A percentile compares a stretch with the other conserved stretches of the same genome.
Evolutionary conservation across 1,284 basidiomycete genomes (phyloP).

Genomic region (Naganishia sp.): DNA sequence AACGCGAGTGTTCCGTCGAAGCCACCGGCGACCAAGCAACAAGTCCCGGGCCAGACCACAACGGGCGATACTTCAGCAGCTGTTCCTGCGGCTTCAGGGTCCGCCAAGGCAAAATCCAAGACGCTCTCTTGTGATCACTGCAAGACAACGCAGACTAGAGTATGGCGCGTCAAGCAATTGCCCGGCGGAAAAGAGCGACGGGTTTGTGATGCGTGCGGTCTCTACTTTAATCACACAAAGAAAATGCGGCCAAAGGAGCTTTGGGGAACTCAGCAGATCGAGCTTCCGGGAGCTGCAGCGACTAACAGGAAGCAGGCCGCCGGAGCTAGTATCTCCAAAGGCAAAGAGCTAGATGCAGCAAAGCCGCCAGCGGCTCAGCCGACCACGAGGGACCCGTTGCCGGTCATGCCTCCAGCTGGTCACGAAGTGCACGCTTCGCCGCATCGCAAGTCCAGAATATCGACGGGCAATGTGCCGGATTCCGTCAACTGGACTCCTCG

Average conservation of each 20-base stretch:
- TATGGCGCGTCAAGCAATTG: constrained; percentile 33
- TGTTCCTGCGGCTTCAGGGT: not conserved
- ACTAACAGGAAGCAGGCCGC: constrained; percentile 18
- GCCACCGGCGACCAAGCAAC: not conserved
- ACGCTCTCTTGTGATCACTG: constrained; percentile 33
- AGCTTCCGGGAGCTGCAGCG: constrained; percentile 23
- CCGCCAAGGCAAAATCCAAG: not conserved
- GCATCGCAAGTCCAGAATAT: constrained; percentile 10
- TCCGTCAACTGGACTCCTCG: constrained; percentile 30
- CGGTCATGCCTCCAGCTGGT: not conserved
- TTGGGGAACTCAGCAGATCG: constrained; percentile 30
- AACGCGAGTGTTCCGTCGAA: not conserved
- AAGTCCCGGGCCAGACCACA: not conserved
- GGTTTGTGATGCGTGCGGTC: constrained; percentile 35
- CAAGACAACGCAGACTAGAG: constrained; percentile 32
- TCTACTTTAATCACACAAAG: constrained; percentile 35
- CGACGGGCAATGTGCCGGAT: constrained; percentile 17
- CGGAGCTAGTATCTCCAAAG: constrained; percentile 2
- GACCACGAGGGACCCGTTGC: not conserved
- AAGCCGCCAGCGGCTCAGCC: not conserved
- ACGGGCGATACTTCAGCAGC: not conserved
- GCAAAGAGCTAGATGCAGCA: constrained; percentile 12
- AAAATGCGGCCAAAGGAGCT: constrained; percentile 35
- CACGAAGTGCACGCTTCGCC: constrained; percentile 8
- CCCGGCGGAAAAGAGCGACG: constrained; percentile 32